Base-by-base conservation (phyloP, 345 rosid species). In the Reutealis trisperma region DNA sequence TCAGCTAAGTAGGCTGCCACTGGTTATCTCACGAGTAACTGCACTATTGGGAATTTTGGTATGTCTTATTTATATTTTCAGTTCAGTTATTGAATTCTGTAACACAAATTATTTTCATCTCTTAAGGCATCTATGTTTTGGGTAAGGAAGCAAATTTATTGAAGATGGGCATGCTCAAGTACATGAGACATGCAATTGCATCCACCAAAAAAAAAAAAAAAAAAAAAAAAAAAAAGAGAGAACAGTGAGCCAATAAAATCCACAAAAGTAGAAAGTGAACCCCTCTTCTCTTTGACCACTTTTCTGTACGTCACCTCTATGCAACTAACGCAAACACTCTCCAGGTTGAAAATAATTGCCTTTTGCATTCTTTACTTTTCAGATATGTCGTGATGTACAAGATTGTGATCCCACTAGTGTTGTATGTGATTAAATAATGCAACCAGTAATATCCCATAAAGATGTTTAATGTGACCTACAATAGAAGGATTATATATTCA, bases 31-130 rank as follows among this genome's bases (percentile, higher is more conserved):
- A 41, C 87, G 96, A 79, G 90, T 92, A 63, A 88, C 89, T 68
- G 94, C 96, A 37, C 84, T 96, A 52, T 81, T 88, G 88, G 99
- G 99, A 82, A 79, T 96, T 75, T 84, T 96, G 98, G 99, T 95
- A 77, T 55, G 90, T 86, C 42, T 57, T 44, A n/a, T 22, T 63
- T 64, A 67, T 55, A 22, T 9, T 54, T n/a, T 47, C n/a, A 8
- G 49, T 70, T 21, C 0, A 25, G 7, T 69, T 12, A 2, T 69
- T 67, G 18, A 73, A 25, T 6, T 13, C 62, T 58, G 32, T 11
- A 21, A 19, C 15, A 54, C 14, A 11, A 49, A 76, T 80, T 25
- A 16, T 27, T 11, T n/a, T 49, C 45, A 24, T n/a, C 68, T 13
- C 0, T 68, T n/a, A 45, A 54, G 21, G 37, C 34, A 24, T 49